Percentiles rank a stretch among this genome's conserved stretches.
phyloP scores from a whole-genome alignment of 768 basidiomycete genomes.

The Naganishia antarctica region DNA sequence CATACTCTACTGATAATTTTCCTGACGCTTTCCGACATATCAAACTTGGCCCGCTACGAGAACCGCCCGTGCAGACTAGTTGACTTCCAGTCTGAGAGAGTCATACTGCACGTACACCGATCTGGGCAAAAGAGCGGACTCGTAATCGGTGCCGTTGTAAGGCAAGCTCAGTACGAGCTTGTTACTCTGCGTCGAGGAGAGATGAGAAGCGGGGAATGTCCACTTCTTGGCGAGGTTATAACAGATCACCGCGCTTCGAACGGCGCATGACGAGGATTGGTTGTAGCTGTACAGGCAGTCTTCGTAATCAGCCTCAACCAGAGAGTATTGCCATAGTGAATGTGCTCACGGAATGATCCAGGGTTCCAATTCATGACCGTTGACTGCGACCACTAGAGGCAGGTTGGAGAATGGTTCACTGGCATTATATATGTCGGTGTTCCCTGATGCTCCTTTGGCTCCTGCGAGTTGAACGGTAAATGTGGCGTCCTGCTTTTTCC shows the following conservation, averaged over 20 bases:
- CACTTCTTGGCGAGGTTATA: constrained; percentile 25
- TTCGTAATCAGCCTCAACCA: neutral
- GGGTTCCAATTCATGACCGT: constrained; percentile 22
- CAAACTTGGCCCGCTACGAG: too few relatives aligned
- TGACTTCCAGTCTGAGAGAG: neutral
- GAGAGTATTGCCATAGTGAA: too few relatives aligned
- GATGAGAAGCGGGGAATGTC: too few relatives aligned
- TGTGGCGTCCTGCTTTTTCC: constrained; percentile 23
- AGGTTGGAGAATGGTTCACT: constrained; percentile 25
- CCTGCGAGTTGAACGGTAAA: constrained; percentile 32
- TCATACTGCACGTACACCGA: neutral
- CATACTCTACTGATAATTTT: too few relatives aligned
- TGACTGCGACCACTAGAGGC: constrained; percentile 27
- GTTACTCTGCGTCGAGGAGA: too few relatives aligned
- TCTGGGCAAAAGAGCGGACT: too few relatives aligned
- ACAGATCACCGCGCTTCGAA: constrained; percentile 27
- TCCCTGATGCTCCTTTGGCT: constrained; percentile 28
- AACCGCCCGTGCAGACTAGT: too few relatives aligned
- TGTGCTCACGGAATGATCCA: constrained; percentile 29
- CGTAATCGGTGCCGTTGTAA: too few relatives aligned
- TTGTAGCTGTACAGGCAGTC: constrained; percentile 18
- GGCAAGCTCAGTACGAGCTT: too few relatives aligned
- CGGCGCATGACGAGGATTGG: constrained; percentile 31
- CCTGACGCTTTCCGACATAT: too few relatives aligned
- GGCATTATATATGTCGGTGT: constrained; percentile 27